phyloP scores from a whole-genome alignment of 225 moss, liverwort and hornwort species.

The Takakia lepidozioides region DNA sequence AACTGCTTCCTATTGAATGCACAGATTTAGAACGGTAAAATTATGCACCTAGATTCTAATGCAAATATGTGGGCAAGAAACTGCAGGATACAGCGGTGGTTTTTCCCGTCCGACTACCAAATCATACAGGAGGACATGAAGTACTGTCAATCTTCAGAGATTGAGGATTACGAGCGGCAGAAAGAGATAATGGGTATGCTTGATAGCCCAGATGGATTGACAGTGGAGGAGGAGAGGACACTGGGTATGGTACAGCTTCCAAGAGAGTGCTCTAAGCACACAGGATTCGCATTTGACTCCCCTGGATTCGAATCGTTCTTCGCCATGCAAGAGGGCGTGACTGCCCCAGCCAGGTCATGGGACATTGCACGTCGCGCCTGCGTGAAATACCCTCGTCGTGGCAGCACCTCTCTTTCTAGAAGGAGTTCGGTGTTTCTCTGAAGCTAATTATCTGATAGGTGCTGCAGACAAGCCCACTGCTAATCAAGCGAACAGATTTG shows the following conservation, averaged over 20 bases:
- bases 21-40: not conserved
- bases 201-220: constrained; percentile 13
- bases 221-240: constrained; percentile 26
- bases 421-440: no score
- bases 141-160: constrained; percentile 6
- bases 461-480: no score
- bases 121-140: constrained; percentile 33
- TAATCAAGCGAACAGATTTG: no score
- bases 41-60: not conserved
- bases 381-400: constrained; percentile 26
- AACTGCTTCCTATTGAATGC: not conserved
- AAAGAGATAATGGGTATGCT: constrained; percentile 37
- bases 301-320: constrained; percentile 51
- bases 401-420: no score
- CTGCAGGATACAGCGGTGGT: constrained; percentile 34
- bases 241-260: constrained; percentile 40
- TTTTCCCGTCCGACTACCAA: constrained; percentile 33
- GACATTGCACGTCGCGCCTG: constrained; percentile 42
- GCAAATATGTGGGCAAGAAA: no score
- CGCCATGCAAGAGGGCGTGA: constrained; percentile 40
- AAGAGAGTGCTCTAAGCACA: constrained; percentile 36
- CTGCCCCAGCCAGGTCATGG: constrained; percentile 36
- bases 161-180: constrained; percentile 11
- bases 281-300: constrained; percentile 43
- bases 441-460: no score